Conservation (phyloP, 2,329 filamentous ascomycete genomes). For the Penicillium corylophilum region DNA sequence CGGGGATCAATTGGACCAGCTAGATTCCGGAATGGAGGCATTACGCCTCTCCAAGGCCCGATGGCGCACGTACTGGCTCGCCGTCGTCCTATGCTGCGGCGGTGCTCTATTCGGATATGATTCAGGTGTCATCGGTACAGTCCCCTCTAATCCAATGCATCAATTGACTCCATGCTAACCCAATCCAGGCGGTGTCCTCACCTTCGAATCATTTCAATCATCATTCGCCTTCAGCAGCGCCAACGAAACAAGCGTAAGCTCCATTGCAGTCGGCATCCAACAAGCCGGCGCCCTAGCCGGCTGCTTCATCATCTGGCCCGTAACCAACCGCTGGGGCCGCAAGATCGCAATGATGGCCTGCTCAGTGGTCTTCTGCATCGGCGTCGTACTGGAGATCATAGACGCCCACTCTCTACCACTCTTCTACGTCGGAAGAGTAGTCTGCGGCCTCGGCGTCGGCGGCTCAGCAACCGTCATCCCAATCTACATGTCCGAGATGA, state of each 20-base stretch:
- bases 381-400: constrained; percentile 48
- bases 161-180: not conserved
- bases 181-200: constrained; percentile 46
- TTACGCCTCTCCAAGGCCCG: constrained; percentile 31
- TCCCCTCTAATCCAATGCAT: not conserved
- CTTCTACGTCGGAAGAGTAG: constrained; percentile 50
- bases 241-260: constrained; percentile 45
- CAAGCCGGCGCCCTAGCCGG: constrained; percentile 55
- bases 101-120: constrained; percentile 48
- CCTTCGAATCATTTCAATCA: constrained; percentile 45
- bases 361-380: constrained; percentile 49
- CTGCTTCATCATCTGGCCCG: constrained; percentile 50
- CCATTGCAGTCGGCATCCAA: constrained; percentile 53
- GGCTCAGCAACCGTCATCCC: constrained; percentile 47
- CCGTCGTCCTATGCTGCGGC: constrained; percentile 52
- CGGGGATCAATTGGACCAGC: constrained; percentile 5
- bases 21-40: constrained; percentile 9
- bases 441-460: constrained; percentile 51
- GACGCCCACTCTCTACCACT: constrained; percentile 45
- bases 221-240: constrained; percentile 44
- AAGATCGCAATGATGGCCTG: constrained; percentile 47
- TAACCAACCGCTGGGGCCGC: constrained; percentile 50
- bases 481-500: constrained; percentile 48
- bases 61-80: constrained; percentile 53
- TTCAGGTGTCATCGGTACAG: constrained; percentile 44